Evolutionary conservation across 1,284 basidiomycete genomes (phyloP), one percentile per base, ranked within the genome.

Genomic region (Fomitopsis schrenkii): DNA sequence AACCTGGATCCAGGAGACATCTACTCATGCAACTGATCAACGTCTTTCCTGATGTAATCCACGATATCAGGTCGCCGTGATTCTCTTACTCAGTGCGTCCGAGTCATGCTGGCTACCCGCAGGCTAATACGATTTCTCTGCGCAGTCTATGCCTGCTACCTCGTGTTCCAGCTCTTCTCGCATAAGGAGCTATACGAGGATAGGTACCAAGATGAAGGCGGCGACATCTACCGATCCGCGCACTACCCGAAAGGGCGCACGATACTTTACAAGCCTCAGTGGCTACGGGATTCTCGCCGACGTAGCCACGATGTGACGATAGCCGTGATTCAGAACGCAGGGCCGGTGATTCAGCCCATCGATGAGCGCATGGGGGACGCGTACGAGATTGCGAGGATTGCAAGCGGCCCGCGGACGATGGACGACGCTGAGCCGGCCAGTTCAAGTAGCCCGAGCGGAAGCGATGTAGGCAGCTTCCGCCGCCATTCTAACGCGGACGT

Each of bases 91-190:
- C 72, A 88, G 88, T 91, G 70, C 63, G 85, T 72, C 59, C 33
- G 52, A 46, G 22, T 30, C 15, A 19, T 17, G 8, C 26, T 10
- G 15, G 8, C 30, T 14, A 44, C 14, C 35, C 54, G 59, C 65
- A 3, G 14, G 9, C 30, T 15, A 46, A 30, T 5, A 35, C 62
- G 52, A 62, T 55, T 33, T 61, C 15, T 46, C 14, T 19, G 4
- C 26, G 48, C 61, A 90, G 87, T 89, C 59, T 94, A 95, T 73
- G 72, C 74, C 2, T 83, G 80, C 26, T 94, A 93, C 71, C 81
- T 96, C 17, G 71, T 89, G 50, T 97, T 97, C 81, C 93, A 95
- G 72, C 85, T 97, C 10, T 93, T 86, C 74, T 91, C 93, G 0
- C 94, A 97, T 75, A 83, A 90, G 50, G 74, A 81, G 40, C 77